These are phyloP conservation scores for Kluyveromyces siamensis DNA, from an alignment of 805 yeast species.

Conservation along the genomic window DNA sequence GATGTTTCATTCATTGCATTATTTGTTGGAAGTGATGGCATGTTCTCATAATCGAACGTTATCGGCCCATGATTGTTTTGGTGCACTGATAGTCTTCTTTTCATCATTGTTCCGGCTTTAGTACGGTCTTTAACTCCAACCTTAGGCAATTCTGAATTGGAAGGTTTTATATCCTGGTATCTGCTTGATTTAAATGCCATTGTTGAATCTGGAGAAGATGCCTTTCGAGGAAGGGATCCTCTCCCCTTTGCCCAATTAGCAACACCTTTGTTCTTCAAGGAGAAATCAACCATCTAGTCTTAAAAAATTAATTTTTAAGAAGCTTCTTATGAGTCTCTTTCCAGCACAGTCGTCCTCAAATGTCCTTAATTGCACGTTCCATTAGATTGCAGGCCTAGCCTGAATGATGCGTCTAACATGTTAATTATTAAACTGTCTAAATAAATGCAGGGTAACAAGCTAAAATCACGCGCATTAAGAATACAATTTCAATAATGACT, in stretches of 20 bases:
- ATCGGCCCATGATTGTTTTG: conserved; percentile 10
- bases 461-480: neutral
- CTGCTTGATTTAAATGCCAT: conserved; percentile 12
- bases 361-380: no score
- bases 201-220: conserved; percentile 4
- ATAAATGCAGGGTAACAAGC: neutral
- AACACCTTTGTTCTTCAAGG: conserved; percentile 23
- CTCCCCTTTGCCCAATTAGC: conserved; percentile 18
- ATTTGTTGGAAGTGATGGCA: conserved; percentile 25
- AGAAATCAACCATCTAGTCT: conserved; percentile 25
- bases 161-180: conserved; percentile 13
- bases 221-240: conserved; percentile 5
- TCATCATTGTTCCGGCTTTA: conserved; percentile 34
- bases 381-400: neutral
- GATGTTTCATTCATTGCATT: conserved; percentile 5
- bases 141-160: conserved; percentile 22
- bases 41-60: conserved; percentile 4
- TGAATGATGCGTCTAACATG: neutral
- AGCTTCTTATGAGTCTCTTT: neutral
- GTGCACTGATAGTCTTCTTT: conserved; percentile 37
- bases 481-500: no score
- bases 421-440: neutral
- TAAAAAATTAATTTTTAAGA: no score
- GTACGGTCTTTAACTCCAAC: conserved; percentile 29
- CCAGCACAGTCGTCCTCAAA: neutral